Percentiles rank a stretch among this genome's conserved stretches.
Evolutionary conservation across 768 basidiomycete species (phyloP).

Genomic region (Calvatia gigantea): DNA sequence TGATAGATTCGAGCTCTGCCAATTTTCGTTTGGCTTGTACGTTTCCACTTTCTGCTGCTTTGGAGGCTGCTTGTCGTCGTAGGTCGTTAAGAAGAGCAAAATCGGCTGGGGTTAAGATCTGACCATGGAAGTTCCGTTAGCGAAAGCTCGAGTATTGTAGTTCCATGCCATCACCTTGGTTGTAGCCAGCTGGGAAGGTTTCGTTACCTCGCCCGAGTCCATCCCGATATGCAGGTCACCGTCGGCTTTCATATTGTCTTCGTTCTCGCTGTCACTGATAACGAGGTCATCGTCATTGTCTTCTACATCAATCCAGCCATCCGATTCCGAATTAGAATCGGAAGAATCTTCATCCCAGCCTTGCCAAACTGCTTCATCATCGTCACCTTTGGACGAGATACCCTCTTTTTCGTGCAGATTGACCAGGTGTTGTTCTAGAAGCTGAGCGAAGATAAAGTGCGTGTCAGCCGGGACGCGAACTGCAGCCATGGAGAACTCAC

Average conservation of each 20-base stretch:
- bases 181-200: conserved; percentile 69
- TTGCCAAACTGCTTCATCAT: conserved; percentile 74
- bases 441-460: conserved; percentile 36
- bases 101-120: conserved; percentile 98
- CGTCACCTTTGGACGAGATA: conserved; percentile 41
- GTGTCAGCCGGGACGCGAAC: not conserved
- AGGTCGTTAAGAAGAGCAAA: conserved; percentile 91
- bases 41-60: conserved; percentile 70
- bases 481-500: conserved; percentile 41
- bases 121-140: not conserved
- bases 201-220: conserved; percentile 25
- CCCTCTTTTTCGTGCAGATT: conserved; percentile 64
- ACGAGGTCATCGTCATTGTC: conserved; percentile 67
- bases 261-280: conserved; percentile 87
- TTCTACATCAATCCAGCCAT: conserved; percentile 83
- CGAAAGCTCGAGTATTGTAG: not conserved
- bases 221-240: conserved; percentile 29
- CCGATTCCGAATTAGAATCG: conserved; percentile 50
- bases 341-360: conserved; percentile 82
- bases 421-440: conserved; percentile 84
- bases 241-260: conserved; percentile 46
- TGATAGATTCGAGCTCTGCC: conserved; percentile 65
- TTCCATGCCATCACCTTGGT: conserved; percentile 56
- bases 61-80: conserved; percentile 71
- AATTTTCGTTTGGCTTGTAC: conserved; percentile 87